Evolutionary conservation across 768 basidiomycete species (phyloP), one percentile per base, ranked within the genome.

Genomic region (Naganishia onofrii): DNA sequence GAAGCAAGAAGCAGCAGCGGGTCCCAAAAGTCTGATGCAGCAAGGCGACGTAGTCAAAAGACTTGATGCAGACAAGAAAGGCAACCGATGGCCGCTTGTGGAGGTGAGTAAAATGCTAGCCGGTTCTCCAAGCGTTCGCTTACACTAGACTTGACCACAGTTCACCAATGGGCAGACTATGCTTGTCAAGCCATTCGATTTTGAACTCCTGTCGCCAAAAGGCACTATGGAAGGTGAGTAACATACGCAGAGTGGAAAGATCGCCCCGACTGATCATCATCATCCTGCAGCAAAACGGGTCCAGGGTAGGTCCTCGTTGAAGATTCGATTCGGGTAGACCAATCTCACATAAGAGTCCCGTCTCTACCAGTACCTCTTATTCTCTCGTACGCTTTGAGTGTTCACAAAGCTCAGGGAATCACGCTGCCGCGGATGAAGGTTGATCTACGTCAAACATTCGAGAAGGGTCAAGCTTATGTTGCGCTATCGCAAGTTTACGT

Each of bases 191-290:
- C 88, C 88, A 17, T 78, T 82, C 6, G 84, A 87, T 29, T 91
- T 90, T 71, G 87, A 88, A 12, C 83, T 89, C 15, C 83, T 87
- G 57, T 89, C 87, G 73, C 85, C 85, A 3, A 79, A 81, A 42
- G 89, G 88, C 9, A 79, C 77, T 8, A 79, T 85, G 73, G 89
- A 90, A 76, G 83, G 88, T 88, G 58, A 48, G 77, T 72, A 32
- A 28, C 48, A 17, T 15, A 6, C n/a, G n/a, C 34, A 23, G 21
- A 6, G 19, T n/a, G 23, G 5, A 29, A 19, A 26, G 28, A 10
- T 42, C 13, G 46, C 8, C 38, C 36, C 44, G 26, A 15, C 23
- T 44, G 13, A 42, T 17, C 15, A 6, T 26, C 9, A 13, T 26
- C 34, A 19, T n/a, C 34, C 58, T 21, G 31, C 69, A 17, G 53